phyloP scores from a whole-genome alignment of 192 early-diverging fungal genomes.

The Linnemannia zychae region DNA sequence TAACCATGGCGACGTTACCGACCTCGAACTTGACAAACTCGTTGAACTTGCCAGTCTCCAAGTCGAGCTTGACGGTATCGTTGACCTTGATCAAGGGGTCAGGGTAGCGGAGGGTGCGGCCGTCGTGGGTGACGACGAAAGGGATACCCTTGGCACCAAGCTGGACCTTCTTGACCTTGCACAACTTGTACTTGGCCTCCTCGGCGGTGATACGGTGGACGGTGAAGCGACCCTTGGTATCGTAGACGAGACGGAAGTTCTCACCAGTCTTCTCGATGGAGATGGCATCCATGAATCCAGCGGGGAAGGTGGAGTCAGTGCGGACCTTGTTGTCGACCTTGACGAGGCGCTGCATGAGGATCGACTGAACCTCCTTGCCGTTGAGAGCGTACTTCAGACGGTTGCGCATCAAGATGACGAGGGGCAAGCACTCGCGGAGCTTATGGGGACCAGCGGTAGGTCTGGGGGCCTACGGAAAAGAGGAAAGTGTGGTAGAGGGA shows the following conservation, averaged over 20 bases:
- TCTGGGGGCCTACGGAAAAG: conserved; percentile 79
- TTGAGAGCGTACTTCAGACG: conserved; percentile 99
- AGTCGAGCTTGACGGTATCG: conserved; percentile 98
- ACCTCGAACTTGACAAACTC: conserved; percentile 98
- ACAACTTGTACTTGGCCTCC: conserved; percentile 99
- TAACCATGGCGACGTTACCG: conserved; percentile 97
- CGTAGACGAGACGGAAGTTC: conserved; percentile 99
- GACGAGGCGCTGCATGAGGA: conserved; percentile 98
- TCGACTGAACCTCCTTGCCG: conserved; percentile 94
- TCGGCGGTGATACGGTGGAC: conserved; percentile 99
- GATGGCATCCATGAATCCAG: conserved; percentile 85
- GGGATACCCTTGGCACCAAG: conserved; percentile 97
- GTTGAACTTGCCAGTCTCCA: conserved; percentile 93
- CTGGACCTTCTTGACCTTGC: conserved; percentile 97
- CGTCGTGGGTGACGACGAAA: conserved; percentile 98
- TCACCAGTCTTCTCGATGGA: conserved; percentile 96
- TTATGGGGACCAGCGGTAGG: conserved; percentile 99
- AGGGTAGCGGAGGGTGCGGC: conserved; percentile 99
- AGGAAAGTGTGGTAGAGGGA: background rate
- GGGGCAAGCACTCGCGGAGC: conserved; percentile 98
- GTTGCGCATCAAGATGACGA: conserved; percentile 99
- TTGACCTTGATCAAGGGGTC: conserved; percentile 99
- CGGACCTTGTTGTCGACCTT: conserved; percentile 97
- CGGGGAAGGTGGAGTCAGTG: conserved; percentile 83
- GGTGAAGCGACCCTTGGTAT: conserved; percentile 99